phyloP scores from a whole-genome alignment of 1,284 basidiomycete species.

The Apiotrichum veenhuisii region DNA sequence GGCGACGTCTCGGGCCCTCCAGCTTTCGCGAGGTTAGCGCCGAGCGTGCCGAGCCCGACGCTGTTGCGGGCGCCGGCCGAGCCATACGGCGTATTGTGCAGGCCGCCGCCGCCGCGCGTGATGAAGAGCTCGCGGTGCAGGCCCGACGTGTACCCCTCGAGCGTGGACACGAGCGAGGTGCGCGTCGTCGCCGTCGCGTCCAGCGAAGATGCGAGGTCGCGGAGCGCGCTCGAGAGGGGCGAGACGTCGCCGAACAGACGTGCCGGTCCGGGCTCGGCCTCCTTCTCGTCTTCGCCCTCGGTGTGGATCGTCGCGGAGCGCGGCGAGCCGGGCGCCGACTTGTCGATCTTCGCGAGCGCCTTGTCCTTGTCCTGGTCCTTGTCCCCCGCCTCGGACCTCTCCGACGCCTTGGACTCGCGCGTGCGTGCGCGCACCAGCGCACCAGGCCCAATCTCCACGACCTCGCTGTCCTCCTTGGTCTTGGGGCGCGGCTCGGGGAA shows the following conservation, averaged over 20 bases:
- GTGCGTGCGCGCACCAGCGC: constrained; percentile 2
- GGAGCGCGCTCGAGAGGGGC: constrained; percentile 21
- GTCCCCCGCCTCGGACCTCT: background rate
- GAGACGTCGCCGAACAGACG: constrained; percentile 14
- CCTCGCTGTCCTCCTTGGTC: constrained; percentile 1
- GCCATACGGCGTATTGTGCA: constrained; percentile 1
- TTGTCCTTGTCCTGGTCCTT: constrained; percentile 5
- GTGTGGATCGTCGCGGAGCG: background rate
- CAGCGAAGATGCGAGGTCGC: constrained; percentile 26
- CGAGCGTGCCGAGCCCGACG: constrained; percentile 35
- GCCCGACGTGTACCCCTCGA: constrained; percentile 42
- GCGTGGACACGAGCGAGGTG: constrained; percentile 41
- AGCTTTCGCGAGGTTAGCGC: constrained; percentile 31
- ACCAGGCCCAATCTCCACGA: background rate
- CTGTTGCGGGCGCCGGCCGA: constrained; percentile 2
- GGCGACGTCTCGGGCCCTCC: constrained; percentile 11
- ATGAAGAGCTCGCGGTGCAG: constrained; percentile 39
- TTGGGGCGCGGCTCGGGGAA: constrained; percentile 14
- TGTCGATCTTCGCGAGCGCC: background rate
- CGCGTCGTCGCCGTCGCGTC: constrained; percentile 46
- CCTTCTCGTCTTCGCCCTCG: constrained; percentile 1
- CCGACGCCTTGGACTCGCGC: background rate
- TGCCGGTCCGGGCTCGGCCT: background rate
- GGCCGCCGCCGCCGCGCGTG: constrained; percentile 17
- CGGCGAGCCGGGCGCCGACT: background rate